These are phyloP conservation scores for Terana coerulea DNA, from an alignment of 768 basidiomycete species.

Conservation along the genomic window DNA sequence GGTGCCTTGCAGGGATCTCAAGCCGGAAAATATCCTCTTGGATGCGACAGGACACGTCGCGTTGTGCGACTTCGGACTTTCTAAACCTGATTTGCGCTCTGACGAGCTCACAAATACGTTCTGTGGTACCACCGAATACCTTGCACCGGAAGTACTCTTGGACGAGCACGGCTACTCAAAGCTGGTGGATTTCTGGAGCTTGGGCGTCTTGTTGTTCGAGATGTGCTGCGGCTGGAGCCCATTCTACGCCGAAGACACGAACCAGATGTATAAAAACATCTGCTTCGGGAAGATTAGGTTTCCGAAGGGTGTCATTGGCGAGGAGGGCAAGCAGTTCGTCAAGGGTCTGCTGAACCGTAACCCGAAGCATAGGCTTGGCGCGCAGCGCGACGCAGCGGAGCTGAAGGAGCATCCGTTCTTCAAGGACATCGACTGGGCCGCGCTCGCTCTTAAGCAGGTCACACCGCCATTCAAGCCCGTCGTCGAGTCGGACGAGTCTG, in stretches of 20 bases:
- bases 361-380: slow-evolving; percentile 95
- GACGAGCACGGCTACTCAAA: slow-evolving; percentile 99
- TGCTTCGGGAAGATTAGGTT: slow-evolving; percentile 99
- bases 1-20: slow-evolving; percentile 65
- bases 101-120: slow-evolving; percentile 99
- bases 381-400: slow-evolving; percentile 85
- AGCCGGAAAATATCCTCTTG: slow-evolving; percentile 97
- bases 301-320: slow-evolving; percentile 93
- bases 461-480: slow-evolving; percentile 97
- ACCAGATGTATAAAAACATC: slow-evolving; percentile 99
- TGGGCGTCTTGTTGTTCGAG: slow-evolving; percentile 95
- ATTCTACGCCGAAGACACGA: slow-evolving; percentile 98
- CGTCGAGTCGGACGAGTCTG: slow-evolving; percentile 97
- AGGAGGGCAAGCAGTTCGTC: slow-evolving; percentile 98
- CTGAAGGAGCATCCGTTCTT: slow-evolving; percentile 97
- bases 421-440: slow-evolving; percentile 85
- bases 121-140: slow-evolving; percentile 98
- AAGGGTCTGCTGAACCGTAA: slow-evolving; percentile 97
- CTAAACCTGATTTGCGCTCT: slow-evolving; percentile 89
- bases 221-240: slow-evolving; percentile 99
- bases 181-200: slow-evolving; percentile 97
- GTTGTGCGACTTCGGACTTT: slow-evolving; percentile 96
- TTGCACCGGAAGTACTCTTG: slow-evolving; percentile 96
- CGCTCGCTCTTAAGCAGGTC: slow-evolving; percentile 81
- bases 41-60: slow-evolving; percentile 99